Evolutionary conservation across 305 asterid species (phyloP), one percentile per base, ranked within the genome.

Genomic region (Caryopteris hybrid): DNA sequence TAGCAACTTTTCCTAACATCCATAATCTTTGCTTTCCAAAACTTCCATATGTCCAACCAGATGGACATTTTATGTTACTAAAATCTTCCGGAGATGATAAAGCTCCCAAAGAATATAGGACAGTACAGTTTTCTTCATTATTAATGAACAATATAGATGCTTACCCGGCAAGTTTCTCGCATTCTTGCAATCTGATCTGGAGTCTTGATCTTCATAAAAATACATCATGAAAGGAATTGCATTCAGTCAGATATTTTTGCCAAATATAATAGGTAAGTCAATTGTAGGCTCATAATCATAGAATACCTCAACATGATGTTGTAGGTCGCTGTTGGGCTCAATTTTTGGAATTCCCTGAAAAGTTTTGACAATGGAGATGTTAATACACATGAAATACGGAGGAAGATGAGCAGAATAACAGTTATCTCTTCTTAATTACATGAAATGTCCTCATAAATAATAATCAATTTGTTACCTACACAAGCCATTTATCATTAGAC

Each of bases 241-340:
- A 22, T 13, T 68, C 31, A 63, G 80, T 62, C 61, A 66, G 34
- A 42, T 64, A 57, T 17, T 18, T 46, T 72, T 14, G 22, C 52
- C 41, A 14, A 41, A 77, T 13, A 60, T 27, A 63, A 33, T 20
- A 69, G n/a, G 45, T 51, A 25, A 3, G 29, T 61, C 50, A 43
- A 43, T 13, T 20, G 58, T 20, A 4, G 64, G 38, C 34, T 70
- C 62, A 76, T 21, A 68, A 71, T 56, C 53, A 33, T 31, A 75
- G 54, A 68, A 46, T 87, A 93, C 99, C 99, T 91, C 99, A 57
- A 93, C 97, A 69, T 66, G 79, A 80, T 81, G 92, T 75, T 93
- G 99, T 78, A 91, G 80, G 59, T 93, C 96, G 68, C 99, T 93
- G 74, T 64, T 85, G 56, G 95, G 96, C 78, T 93, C 99, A 85